Evolutionary conservation across 257 asterid species (phyloP), one percentile per base, ranked within the genome.

Genomic region (Fraxinus excelsior): DNA sequence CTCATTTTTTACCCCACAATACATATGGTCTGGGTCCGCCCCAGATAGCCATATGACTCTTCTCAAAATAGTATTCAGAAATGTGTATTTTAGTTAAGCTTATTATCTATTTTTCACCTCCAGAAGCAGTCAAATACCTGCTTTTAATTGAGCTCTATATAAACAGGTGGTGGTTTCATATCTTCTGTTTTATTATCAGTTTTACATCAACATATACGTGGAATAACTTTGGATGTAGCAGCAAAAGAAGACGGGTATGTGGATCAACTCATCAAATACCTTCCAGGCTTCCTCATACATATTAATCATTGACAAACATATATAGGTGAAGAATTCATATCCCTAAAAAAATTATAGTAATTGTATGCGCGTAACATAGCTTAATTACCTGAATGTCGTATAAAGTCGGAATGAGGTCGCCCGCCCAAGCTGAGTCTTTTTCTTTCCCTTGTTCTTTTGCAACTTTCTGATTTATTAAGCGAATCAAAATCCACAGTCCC

Each of bases 321-420:
- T 32, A 35, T 32, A 42, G 0, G 13, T 4, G 75, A 46, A 51
- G 73, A 75, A 44, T 68, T 29, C 38, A 49, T 34, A 68, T 29
- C 51, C 73, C 65, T 51, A 9, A 11, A 60, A 70, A 70, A 32
- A 62, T 25, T 8, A 28, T 3, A 25, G 51, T 31, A 32, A 12
- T 4, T 4, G 77, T 26, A 32, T 21, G 31, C 56, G 12, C 40
- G 19, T 4, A 31, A 60, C 11, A 13, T 60, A 51, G 68, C 82
- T 46, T 28, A 25, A 37, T 67, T 8, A 88, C 99, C 99, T 93
- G 89, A 87, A 91, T 93, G 31, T 82, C 82, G 84, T 75, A 32
- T 70, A 82, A 77, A 64, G 88, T 82, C 18, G 90, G 85, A 82
- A 80, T 87, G 80, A 79, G 85, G 67, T 88, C 87, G 35, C 62